phyloP scores from a whole-genome alignment of 75 land plant species.

The Cunninghamia lanceolata region DNA sequence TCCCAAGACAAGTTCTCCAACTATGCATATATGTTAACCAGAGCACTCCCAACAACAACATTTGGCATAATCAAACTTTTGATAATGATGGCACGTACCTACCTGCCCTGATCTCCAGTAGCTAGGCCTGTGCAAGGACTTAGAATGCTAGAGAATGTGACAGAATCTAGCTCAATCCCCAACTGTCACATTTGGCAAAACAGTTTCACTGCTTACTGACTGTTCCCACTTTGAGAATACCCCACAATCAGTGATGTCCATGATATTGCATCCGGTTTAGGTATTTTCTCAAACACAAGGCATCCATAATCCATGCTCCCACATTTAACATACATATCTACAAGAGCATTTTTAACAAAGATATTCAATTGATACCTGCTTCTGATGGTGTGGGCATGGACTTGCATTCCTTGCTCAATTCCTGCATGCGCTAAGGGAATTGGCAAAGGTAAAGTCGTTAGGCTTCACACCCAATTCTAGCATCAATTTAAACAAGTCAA shows the following conservation, averaged over 20 bases:
- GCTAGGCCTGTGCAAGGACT: constrained; percentile 13
- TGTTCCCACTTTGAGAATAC: constrained; percentile 27
- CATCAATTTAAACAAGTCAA: constrained; percentile 24
- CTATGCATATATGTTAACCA: constrained; percentile 28
- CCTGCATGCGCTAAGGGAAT: constrained; percentile 36
- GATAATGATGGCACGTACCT: constrained; percentile 16
- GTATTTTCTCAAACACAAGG: constrained; percentile 21
- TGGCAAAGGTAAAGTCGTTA: constrained; percentile 17
- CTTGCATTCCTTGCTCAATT: constrained; percentile 17
- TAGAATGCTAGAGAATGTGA: constrained; percentile 17
- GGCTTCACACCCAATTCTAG: constrained; percentile 16
- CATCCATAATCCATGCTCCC: constrained; percentile 25
- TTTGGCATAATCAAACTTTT: background rate
- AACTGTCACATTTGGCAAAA: constrained; percentile 3
- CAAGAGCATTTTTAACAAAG: constrained; percentile 33
- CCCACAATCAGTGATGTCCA: constrained; percentile 39
- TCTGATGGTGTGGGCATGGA: constrained; percentile 24
- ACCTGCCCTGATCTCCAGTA: constrained; percentile 17
- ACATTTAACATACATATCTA: constrained; percentile 46
- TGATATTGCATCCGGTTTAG: constrained; percentile 21
- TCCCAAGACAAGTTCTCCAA: no score
- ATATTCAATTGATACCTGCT: constrained; percentile 14
- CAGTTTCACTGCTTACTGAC: constrained; percentile 6
- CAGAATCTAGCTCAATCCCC: constrained; percentile 10
- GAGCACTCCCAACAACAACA: constrained; percentile 16